These are phyloP conservation scores for Mortierella sp. DNA, from an alignment of 371 early-diverging fungal genomes.

Conservation along the genomic window DNA sequence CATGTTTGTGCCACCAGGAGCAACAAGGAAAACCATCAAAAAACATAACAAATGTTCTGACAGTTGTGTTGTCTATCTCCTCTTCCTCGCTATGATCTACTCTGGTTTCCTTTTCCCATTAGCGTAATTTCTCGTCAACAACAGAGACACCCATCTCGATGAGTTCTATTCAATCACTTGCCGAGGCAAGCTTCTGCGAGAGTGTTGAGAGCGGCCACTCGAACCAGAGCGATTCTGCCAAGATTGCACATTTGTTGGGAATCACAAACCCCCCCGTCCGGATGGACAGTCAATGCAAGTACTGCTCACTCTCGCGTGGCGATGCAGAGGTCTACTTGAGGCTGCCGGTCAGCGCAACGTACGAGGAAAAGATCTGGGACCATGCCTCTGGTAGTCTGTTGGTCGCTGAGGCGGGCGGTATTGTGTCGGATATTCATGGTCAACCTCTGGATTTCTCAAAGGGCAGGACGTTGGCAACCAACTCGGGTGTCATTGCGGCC, in stretches of 20 bases:
- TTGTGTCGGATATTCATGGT: slow-evolving; percentile 88
- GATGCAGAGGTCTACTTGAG: slow-evolving; percentile 94
- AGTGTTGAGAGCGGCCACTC: slow-evolving; percentile 97
- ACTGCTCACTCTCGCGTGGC: slow-evolving; percentile 88
- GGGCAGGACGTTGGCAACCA: slow-evolving; percentile 84
- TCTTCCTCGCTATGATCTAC: slow-evolving; percentile 13
- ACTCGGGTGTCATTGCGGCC: slow-evolving; percentile 93
- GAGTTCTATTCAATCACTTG: slow-evolving; percentile 63
- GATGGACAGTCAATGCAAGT: slow-evolving; percentile 98
- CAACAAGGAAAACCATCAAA: background rate
- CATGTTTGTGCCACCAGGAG: background rate
- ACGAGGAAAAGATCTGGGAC: slow-evolving; percentile 99
- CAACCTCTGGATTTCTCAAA: slow-evolving; percentile 89
- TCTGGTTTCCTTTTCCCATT: slow-evolving; percentile 7
- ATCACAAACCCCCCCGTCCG: slow-evolving; percentile 84
- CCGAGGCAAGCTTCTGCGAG: slow-evolving; percentile 89
- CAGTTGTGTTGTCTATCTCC: slow-evolving; percentile 1
- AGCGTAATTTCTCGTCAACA: slow-evolving; percentile 75
- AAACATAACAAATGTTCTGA: background rate
- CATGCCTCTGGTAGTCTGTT: slow-evolving; percentile 95
- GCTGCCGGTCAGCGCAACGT: slow-evolving; percentile 81
- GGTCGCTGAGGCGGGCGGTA: slow-evolving; percentile 96
- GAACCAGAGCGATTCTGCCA: slow-evolving; percentile 82
- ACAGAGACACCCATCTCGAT: slow-evolving; percentile 78
- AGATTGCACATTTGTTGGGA: slow-evolving; percentile 80